Evolutionary conservation across 139 green algal genomes (phyloP).

Genomic region (Coelastrella sp.): DNA sequence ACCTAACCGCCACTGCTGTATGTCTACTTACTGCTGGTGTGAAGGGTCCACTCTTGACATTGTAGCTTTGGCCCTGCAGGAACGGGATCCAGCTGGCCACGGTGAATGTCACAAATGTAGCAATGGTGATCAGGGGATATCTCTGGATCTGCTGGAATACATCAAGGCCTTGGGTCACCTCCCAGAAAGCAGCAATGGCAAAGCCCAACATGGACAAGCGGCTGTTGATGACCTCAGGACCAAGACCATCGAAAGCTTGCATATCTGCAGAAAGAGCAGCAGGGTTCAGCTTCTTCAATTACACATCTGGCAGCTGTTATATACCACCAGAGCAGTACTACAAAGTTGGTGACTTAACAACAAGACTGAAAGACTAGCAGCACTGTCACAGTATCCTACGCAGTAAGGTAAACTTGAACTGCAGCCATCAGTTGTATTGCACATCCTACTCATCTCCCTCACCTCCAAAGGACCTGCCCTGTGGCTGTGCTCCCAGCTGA

Average conservation of each 20-base stretch:
- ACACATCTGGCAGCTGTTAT: not conserved
- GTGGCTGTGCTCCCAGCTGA: conserved; percentile 23
- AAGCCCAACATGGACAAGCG: conserved; percentile 46
- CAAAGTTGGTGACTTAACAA: not conserved
- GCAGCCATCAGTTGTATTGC: not conserved
- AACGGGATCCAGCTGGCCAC: conserved; percentile 59
- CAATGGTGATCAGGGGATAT: conserved; percentile 39
- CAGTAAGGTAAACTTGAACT: not conserved
- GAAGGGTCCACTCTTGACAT: conserved; percentile 52
- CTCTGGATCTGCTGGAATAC: conserved; percentile 40
- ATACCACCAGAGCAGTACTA: not conserved
- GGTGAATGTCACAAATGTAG: conserved; percentile 44
- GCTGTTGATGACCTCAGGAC: conserved; percentile 43
- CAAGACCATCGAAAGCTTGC: conserved; percentile 56
- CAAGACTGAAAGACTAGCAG: not conserved
- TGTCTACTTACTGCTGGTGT: conserved; percentile 39
- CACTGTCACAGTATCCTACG: not conserved
- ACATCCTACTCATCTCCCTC: not conserved
- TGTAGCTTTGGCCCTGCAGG: conserved; percentile 52
- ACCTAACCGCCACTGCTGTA: not conserved
- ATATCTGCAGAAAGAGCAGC: conserved; percentile 44
- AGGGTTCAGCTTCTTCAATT: not conserved
- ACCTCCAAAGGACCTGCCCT: conserved; percentile 31
- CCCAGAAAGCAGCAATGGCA: conserved; percentile 46
- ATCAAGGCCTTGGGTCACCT: conserved; percentile 43